These are phyloP conservation scores for Pseudopithomyces maydicus DNA, from an alignment of 2,329 filamentous ascomycete species.

Conservation along the genomic window DNA sequence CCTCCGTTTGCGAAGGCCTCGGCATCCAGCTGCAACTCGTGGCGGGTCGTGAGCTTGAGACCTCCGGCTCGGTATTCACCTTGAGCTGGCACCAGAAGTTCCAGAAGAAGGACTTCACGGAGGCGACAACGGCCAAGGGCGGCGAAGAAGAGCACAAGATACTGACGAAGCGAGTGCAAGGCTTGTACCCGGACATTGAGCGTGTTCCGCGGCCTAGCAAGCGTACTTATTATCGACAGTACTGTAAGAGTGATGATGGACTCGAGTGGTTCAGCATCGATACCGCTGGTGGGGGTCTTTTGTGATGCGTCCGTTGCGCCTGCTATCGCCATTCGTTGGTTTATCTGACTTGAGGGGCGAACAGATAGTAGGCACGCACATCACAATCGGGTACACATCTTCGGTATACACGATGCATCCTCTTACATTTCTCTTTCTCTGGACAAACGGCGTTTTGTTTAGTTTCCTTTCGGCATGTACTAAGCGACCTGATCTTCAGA, in stretches of 20 bases:
- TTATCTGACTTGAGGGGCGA: too few relatives aligned
- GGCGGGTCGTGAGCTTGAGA: constrained; percentile 6
- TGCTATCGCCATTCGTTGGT: too few relatives aligned
- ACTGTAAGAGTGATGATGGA: background rate
- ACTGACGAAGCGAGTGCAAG: background rate
- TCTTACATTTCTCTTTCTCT: too few relatives aligned
- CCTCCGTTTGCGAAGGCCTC: constrained; percentile 15
- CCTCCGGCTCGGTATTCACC: background rate
- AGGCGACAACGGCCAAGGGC: background rate
- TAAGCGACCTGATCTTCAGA: too few relatives aligned
- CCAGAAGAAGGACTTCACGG: constrained; percentile 19
- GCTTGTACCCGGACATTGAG: constrained; percentile 7
- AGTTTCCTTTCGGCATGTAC: too few relatives aligned
- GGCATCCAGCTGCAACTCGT: constrained; percentile 21
- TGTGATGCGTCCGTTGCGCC: too few relatives aligned
- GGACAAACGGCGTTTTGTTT: too few relatives aligned
- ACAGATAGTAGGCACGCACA: too few relatives aligned
- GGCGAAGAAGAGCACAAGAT: background rate
- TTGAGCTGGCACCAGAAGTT: constrained; percentile 24
- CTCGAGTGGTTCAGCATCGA: background rate
- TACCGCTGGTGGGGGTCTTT: background rate
- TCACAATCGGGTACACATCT: background rate
- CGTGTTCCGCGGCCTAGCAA: background rate
- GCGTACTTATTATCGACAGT: background rate
- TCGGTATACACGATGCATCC: too few relatives aligned